phyloP scores from a whole-genome alignment of 345 rosid genomes.

The Gossypium herbaceum region DNA sequence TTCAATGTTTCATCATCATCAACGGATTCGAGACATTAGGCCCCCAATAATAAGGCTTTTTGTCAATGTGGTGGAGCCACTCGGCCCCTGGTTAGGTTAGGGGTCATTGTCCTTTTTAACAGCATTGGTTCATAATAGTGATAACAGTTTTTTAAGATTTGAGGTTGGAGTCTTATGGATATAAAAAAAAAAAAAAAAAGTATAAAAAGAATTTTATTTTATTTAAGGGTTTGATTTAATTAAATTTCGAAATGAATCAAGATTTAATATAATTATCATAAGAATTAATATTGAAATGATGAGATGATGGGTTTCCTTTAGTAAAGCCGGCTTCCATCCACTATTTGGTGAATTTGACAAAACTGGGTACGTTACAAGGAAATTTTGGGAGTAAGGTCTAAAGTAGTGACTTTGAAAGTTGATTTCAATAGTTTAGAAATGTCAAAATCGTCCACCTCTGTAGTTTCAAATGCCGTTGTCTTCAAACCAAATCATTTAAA shows the following conservation, averaged over 20 bases:
- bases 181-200: no score
- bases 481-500: background rate
- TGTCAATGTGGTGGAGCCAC: slow-evolving; percentile 18
- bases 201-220: no score
- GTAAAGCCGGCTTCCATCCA: background rate
- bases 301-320: background rate
- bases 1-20: background rate
- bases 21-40: background rate
- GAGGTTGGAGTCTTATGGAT: no score
- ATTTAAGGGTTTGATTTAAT: no score
- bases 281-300: background rate
- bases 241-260: no score
- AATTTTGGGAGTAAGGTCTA: background rate
- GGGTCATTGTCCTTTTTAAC: slow-evolving; percentile 10
- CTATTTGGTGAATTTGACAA: background rate
- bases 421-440: background rate
- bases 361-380: background rate
- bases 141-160: background rate
- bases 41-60: background rate
- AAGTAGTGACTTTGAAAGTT: background rate
- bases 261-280: no score
- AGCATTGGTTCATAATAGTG: background rate
- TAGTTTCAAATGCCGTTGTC: background rate
- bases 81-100: slow-evolving; percentile 9
- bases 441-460: background rate